Evolutionary conservation across 805 yeast genomes (phyloP).

Genomic region (Komagataella phaffii): DNA sequence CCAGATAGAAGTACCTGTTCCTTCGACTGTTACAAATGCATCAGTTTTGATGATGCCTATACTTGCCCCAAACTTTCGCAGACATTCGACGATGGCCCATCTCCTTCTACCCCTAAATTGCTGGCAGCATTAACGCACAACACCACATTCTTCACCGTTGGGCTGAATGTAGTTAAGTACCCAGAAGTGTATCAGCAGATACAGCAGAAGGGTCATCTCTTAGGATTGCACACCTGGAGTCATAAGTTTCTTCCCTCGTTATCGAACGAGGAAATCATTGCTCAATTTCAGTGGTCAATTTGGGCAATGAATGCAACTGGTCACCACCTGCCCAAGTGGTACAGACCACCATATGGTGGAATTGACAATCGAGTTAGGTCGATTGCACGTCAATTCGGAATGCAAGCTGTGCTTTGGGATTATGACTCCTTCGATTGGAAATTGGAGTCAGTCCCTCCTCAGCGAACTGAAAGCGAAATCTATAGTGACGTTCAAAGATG

Average conservation of each 20-base stretch:
- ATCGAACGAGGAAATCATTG: constrained; percentile 68
- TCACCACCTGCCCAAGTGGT: constrained; percentile 78
- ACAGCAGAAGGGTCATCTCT: constrained; percentile 52
- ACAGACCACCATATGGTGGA: constrained; percentile 95
- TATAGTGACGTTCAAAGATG: constrained; percentile 42
- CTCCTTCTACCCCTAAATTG: constrained; percentile 51
- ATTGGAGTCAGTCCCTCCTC: constrained; percentile 31
- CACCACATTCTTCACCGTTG: constrained; percentile 78
- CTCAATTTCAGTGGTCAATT: constrained; percentile 87
- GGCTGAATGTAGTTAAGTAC: constrained; percentile 61
- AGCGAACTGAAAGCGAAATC: constrained; percentile 37
- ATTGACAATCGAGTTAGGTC: constrained; percentile 76
- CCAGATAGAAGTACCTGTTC: constrained; percentile 47
- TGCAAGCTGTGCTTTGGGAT: constrained; percentile 86
- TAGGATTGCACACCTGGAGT: constrained; percentile 90
- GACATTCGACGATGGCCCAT: constrained; percentile 94
- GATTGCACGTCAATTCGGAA: constrained; percentile 72
- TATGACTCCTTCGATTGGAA: constrained; percentile 89
- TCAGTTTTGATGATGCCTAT: constrained; percentile 59
- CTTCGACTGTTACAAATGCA: constrained; percentile 77
- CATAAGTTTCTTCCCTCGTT: constrained; percentile 75
- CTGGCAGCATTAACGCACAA: constrained; percentile 35
- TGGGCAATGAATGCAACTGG: constrained; percentile 98
- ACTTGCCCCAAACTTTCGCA: constrained; percentile 70
- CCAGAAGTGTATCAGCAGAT: constrained; percentile 61